phyloP scores from a whole-genome alignment of 208 protist genomes.

The Acanthamoeba culbertsoni region DNA sequence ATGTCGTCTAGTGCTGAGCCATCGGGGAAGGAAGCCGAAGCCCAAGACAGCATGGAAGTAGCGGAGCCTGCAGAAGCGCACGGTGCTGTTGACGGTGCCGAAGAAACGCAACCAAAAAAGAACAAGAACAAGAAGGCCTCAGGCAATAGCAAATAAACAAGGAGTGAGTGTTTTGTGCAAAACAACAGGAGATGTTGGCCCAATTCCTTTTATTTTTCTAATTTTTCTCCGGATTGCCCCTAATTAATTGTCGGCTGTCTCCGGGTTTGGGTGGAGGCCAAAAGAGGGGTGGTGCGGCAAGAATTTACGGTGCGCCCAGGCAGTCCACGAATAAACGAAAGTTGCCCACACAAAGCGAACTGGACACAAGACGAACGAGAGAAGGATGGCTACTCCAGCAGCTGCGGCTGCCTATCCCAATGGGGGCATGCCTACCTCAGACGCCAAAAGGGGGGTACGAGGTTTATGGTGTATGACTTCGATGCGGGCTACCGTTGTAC shows the following conservation, averaged over 20 bases:
- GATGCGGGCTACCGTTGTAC: not conserved
- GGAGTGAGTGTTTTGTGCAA: no score
- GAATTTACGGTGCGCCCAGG: no score
- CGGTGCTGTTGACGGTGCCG: slow-evolving; percentile 9
- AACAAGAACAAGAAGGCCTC: no score
- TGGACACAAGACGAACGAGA: no score
- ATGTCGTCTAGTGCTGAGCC: not conserved
- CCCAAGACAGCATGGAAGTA: slow-evolving; percentile 52
- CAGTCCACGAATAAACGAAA: not conserved
- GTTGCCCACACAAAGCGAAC: not conserved
- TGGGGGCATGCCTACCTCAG: not conserved
- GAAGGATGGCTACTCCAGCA: not conserved
- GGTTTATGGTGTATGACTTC: not conserved
- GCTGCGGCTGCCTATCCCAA: not conserved
- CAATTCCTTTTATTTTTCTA: no score
- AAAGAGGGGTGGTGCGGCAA: no score
- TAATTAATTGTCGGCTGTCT: no score
- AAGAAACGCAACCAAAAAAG: slow-evolving; percentile 53
- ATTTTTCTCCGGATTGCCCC: no score
- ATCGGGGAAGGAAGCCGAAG: not conserved
- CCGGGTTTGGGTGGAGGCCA: no score
- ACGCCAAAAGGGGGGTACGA: not conserved
- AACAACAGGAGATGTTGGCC: no score
- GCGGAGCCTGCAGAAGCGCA: slow-evolving; percentile 49
- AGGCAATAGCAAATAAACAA: no score